A percentile compares a stretch with the other conserved stretches of the same genome.
phyloP scores from a whole-genome alignment of 2,329 filamentous ascomycete genomes.

The Gliomastix tumulicola region DNA sequence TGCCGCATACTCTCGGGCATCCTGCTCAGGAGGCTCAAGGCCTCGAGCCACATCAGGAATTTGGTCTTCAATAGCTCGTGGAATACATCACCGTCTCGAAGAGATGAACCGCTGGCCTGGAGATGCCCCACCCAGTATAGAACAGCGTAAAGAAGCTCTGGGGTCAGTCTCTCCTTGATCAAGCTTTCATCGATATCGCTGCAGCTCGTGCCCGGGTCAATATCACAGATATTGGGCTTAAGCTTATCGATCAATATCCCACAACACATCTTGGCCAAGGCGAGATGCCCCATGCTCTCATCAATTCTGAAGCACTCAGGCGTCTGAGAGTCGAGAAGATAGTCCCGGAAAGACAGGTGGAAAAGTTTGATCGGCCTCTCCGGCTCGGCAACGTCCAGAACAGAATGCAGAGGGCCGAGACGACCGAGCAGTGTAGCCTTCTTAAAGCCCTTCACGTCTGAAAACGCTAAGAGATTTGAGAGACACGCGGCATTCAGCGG shows the following conservation, averaged over 20 bases:
- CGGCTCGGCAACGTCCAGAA: too few species aligned
- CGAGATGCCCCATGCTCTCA: too few species aligned
- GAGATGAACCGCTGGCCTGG: neutral
- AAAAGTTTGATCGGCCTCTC: neutral
- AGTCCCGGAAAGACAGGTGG: slow-evolving; percentile 3
- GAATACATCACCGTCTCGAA: neutral
- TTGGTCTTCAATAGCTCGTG: neutral
- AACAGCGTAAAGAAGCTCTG: neutral
- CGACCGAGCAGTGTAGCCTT: too few species aligned
- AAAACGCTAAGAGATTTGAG: too few species aligned
- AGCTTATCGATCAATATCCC: too few species aligned
- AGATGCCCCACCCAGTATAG: neutral
- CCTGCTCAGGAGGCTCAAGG: neutral
- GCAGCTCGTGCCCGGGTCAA: neutral
- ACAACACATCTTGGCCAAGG: too few species aligned
- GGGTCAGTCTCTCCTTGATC: neutral
- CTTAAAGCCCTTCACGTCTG: too few species aligned
- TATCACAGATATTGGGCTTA: neutral
- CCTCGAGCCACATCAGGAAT: neutral
- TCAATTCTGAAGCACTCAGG: neutral
- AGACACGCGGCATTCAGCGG: too few species aligned
- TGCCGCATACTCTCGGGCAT: neutral
- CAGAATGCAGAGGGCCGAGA: too few species aligned
- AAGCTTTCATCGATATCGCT: neutral
- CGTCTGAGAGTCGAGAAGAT: neutral